Percentiles rank a stretch among this genome's conserved stretches.
These are phyloP conservation scores for Backusella macrospora DNA, from an alignment of 192 early-diverging fungal genomes.

Conservation along the genomic window DNA sequence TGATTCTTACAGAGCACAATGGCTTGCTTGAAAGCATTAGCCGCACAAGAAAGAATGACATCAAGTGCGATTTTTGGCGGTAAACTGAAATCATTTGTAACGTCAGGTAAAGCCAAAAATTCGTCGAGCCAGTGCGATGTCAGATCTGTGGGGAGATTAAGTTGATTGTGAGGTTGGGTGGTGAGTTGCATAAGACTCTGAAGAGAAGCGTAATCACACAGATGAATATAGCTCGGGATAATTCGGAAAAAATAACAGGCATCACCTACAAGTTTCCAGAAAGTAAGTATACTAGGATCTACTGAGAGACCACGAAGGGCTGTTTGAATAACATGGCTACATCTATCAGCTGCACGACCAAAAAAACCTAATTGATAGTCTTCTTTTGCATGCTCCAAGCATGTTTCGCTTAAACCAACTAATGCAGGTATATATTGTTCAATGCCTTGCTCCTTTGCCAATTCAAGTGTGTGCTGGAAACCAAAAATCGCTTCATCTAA, in stretches of 20 bases:
- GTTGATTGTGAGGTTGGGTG: slow-evolving; percentile 35
- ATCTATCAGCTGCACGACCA: slow-evolving; percentile 64
- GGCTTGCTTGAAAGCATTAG: slow-evolving; percentile 55
- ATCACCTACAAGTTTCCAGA: slow-evolving; percentile 66
- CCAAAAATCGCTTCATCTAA: slow-evolving; percentile 56
- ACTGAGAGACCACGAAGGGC: slow-evolving; percentile 27
- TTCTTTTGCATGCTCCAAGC: slow-evolving; percentile 51
- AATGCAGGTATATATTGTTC: slow-evolving; percentile 48
- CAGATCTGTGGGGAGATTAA: slow-evolving; percentile 40
- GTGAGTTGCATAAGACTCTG: slow-evolving; percentile 34
- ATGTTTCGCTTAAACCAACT: slow-evolving; percentile 55
- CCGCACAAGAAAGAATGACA: slow-evolving; percentile 49
- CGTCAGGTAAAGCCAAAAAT: slow-evolving; percentile 1
- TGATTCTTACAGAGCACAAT: slow-evolving; percentile 48
- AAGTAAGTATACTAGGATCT: slow-evolving; percentile 41
- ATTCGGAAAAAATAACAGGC: slow-evolving; percentile 53
- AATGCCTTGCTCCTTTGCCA: slow-evolving; percentile 40
- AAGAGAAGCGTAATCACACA: slow-evolving; percentile 35
- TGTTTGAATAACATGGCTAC: slow-evolving; percentile 48
- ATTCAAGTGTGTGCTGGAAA: slow-evolving; percentile 40
- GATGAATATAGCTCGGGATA: slow-evolving; percentile 51
- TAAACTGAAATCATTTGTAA: slow-evolving; percentile 36
- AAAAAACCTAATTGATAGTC: slow-evolving; percentile 64
- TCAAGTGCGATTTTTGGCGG: slow-evolving; percentile 40
- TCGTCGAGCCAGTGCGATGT: slow-evolving; percentile 34